Base-by-base conservation (phyloP, 768 basidiomycete genomes). In the Cubamyces lactineus region DNA sequence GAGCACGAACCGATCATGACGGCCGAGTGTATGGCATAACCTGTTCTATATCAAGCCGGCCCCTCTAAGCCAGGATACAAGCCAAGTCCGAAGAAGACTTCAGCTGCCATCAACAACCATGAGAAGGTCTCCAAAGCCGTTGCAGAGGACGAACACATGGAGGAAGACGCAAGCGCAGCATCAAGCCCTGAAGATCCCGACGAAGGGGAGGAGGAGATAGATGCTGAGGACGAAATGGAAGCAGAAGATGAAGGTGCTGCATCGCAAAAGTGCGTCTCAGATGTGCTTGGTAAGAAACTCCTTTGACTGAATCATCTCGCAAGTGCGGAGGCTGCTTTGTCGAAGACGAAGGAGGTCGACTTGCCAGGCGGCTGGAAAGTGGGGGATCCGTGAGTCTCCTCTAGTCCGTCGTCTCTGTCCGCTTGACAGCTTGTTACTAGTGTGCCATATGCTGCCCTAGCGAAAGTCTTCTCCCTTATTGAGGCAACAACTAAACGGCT, bases 401-500 rank as follows among this genome's bases (percentile, higher is more conserved):
- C 3, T 26, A 39, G 28, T 26, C 5, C 11, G 26, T 16, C 53
- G 28, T 26, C 17, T 30, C 46, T 41, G 9, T 49, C 15, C 23
- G 11, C 2, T 19, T 55, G 34, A 19, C 3, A 5, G 28, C 1
- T 3, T 5, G 11, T 16, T 24, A 9, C 3, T 62, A 98, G 96
- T 3, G 90, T 98, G 12, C 97, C 97, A 0, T 99, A 99, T 71
- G 90, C 93, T 17, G 93, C 97, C 6, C 82, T 99, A 39, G 86
- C 94, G 9, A 89, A 93, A 66, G 85, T 90, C 0, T 98, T 98
- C 72, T 82, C 87, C 17, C 76, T 91, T 30, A 98, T 99, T 63
- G 96, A 97, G 74, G 85, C 86, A 5, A 99, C 97, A 9, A 98
- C 95, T 1, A 98, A 98, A 70, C 90, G 97, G 19, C 76, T 97